Evolutionary conservation across 257 asterid genomes (phyloP), one percentile per base, ranked within the genome.

Genomic region (Nicotiana attenuata): DNA sequence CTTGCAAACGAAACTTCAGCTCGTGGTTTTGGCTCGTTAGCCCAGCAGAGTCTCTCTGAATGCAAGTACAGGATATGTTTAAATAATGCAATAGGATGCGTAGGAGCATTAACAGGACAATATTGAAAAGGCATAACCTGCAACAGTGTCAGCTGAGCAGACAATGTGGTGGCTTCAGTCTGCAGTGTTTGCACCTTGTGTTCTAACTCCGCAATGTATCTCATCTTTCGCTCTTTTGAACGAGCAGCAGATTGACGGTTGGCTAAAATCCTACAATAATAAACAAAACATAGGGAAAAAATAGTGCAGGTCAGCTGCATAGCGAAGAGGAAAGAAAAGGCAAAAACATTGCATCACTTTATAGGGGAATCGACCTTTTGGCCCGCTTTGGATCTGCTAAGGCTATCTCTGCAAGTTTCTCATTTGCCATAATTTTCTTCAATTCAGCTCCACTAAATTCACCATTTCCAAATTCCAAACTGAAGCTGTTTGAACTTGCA

Each of bases 161-260:
- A 89, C 82, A 92, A 63, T 63, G 93, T 91, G 19, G 92, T 91
- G 2, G 91, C 93, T 85, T 92, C 94, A 50, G 91, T 88, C 89
- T 92, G 94, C 59, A 92, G 83, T 15, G 92, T 91, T 80, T 87
- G 90, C 59, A 87, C 92, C 83, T 88, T 89, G 80, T 88, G 92
- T 71, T 92, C 97, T 85, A 92, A 82, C 85, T 92, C 94, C 3
- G 91, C 87, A 69, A 92, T 87, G 78, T 92, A 92, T 84, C 92
- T 86, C 97, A 89, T 88, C 87, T 91, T 92, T 80, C 94, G 84
- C 86, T 91, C 97, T 69, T 92, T 92, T 31, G 97, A 92, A 31
- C 97, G 92, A 2, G 94, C 97, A 86, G 97, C 93, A 80, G 97
- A 92, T 75, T 89, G 93, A 16, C 97, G 93, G 83, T 91, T 92